Base-by-base conservation (phyloP, 345 rosid species). In the Geranium rotundifolium region DNA sequence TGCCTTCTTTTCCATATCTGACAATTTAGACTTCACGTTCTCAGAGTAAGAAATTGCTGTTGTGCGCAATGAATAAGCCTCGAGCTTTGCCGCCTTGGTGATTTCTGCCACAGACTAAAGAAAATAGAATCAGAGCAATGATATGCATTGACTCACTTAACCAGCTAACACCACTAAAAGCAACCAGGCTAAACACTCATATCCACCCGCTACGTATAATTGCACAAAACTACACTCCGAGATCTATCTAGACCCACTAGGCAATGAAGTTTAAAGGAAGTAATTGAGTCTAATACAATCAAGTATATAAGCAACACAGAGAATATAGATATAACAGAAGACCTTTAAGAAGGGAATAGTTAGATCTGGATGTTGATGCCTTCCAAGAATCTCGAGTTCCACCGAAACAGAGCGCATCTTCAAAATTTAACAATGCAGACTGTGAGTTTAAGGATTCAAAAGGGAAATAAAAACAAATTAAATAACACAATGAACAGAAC, bases 311-410 rank as follows among this genome's bases (percentile, higher is more conserved):
- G 52, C 52, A 61, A 50, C 5, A 57, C n/a, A 58, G 17, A 49
- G 1, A 54, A 46, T 17, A 17, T 37, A 7, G 1, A 46, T 17
- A 27, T 13, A 29, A 37, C 23, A 41, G 23, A 29, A 59, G 39
- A 92, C 98, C 98, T 92, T 92, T 52, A 92, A 63, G 77, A 92
- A 89, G 63, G 95, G 84, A 69, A 81, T 58, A 66, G 91, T 92
- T 68, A 92, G 79, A 70, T 84, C 85, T 56, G 98, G 93, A 79
- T 89, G 97, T 58, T 83, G 90, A 76, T 87, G 86, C 79, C 97
- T 82, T 67, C 95, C 87, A 74, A 89, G 89, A 67, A 92, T 89
- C 78, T 92, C 96, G 29, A 92, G 89, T 66, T 89, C 96, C 69
- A 75, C 80, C 27, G 97, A 83, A 62, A 82, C 88, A 71, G 82